Percentiles rank a stretch among this genome's conserved stretches.
phyloP scores from a whole-genome alignment of 805 yeast species.

The Wickerhamiella musiphila region DNA sequence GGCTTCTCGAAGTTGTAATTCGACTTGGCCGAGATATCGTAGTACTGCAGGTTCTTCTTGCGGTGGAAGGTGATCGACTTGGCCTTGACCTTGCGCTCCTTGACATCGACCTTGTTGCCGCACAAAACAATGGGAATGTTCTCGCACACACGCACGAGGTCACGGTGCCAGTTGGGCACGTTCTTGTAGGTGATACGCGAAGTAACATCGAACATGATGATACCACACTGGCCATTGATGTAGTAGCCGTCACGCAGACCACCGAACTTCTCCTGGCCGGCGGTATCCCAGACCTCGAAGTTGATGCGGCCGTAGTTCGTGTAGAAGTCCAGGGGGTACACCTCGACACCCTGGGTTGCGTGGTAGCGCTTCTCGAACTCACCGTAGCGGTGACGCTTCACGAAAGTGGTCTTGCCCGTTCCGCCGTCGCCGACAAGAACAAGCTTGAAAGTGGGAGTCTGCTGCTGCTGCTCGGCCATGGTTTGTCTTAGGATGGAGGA shows the following conservation, averaged over 20 bases:
- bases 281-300: conserved; percentile 99
- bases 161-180: conserved; percentile 99
- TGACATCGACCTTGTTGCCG: conserved; percentile 99
- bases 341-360: conserved; percentile 99
- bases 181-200: conserved; percentile 98
- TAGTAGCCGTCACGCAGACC: conserved; percentile 99
- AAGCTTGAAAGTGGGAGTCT: conserved; percentile 90
- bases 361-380: conserved; percentile 97
- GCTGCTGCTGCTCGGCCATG: conserved; percentile 22
- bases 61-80: conserved; percentile 99
- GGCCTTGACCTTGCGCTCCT: conserved; percentile 99
- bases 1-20: conserved; percentile 99
- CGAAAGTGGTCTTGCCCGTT: conserved; percentile 99
- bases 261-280: conserved; percentile 99
- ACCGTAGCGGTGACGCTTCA: conserved; percentile 96
- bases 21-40: conserved; percentile 98
- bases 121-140: conserved; percentile 97
- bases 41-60: conserved; percentile 98
- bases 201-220: conserved; percentile 98
- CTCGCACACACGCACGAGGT: conserved; percentile 98
- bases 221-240: conserved; percentile 99
- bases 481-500: conserved; percentile 4
- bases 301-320: conserved; percentile 97
- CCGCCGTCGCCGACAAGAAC: conserved; percentile 99
- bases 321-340: conserved; percentile 94